Evolutionary conservation across 2,329 filamentous ascomycete genomes (phyloP).

Genomic region (Hypoxylon sp.): DNA sequence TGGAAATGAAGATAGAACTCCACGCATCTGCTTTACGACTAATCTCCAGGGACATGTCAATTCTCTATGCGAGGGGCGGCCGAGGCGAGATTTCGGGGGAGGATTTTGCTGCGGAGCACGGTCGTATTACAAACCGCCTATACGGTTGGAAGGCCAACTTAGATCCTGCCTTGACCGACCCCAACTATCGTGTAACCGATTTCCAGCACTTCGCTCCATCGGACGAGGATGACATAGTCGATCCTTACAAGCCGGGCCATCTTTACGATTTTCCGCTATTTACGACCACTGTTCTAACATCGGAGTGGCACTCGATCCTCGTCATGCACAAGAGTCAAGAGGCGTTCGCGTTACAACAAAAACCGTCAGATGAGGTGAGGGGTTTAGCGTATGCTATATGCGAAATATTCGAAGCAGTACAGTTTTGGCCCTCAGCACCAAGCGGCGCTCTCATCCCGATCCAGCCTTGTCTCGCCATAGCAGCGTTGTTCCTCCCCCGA

Average conservation of each 20-base stretch:
- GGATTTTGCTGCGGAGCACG: constrained; percentile 75
- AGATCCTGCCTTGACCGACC: constrained; percentile 73
- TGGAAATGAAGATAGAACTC: constrained; percentile 77
- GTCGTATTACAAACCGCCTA: constrained; percentile 64
- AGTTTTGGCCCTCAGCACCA: constrained; percentile 78
- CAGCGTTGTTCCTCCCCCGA: constrained; percentile 83
- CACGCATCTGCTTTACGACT: constrained; percentile 77
- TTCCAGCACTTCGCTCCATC: constrained; percentile 69
- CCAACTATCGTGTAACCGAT: constrained; percentile 73
- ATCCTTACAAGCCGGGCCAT: constrained; percentile 78
- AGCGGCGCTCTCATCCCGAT: constrained; percentile 79
- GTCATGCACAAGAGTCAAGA: constrained; percentile 86
- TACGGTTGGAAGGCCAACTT: constrained; percentile 69
- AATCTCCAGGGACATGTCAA: constrained; percentile 84
- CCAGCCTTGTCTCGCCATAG: constrained; percentile 82
- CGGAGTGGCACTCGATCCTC: constrained; percentile 84
- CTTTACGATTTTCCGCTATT: constrained; percentile 80
- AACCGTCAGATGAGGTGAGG: constrained; percentile 68
- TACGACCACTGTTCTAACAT: constrained; percentile 78
- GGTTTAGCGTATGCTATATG: constrained; percentile 78
- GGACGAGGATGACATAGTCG: constrained; percentile 76
- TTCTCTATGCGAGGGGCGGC: constrained; percentile 78
- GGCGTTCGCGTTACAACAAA: constrained; percentile 67
- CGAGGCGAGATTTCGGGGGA: constrained; percentile 75
- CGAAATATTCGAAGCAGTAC: constrained; percentile 83